Evolutionary conservation across 2,329 filamentous ascomycete species (phyloP).

Genomic region (Albifimbria verrucaria): DNA sequence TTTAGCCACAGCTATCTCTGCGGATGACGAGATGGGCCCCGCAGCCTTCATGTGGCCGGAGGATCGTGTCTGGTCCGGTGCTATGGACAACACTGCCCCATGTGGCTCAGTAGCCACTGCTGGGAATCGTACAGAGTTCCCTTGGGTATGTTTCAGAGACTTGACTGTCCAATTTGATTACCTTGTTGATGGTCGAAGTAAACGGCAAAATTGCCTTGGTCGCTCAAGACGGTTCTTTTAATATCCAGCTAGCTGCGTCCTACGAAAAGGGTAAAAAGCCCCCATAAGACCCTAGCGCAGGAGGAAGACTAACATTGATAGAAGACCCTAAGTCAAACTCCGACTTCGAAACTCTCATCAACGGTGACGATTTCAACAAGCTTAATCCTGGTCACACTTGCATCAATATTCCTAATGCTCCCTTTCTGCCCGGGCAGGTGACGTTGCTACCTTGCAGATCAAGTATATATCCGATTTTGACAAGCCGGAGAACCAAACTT

Average conservation of each 20-base stretch:
- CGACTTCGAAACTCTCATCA: constrained; percentile 38
- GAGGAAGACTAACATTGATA: background rate
- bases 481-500: constrained; percentile 39
- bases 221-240: constrained; percentile 54
- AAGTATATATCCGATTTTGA: constrained; percentile 43
- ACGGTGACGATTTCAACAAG: constrained; percentile 30
- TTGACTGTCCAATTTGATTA: background rate
- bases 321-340: constrained; percentile 35
- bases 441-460: constrained; percentile 47
- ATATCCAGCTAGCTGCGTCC: constrained; percentile 51
- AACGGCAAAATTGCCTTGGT: constrained; percentile 53
- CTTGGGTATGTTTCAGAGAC: constrained; percentile 39
- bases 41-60: constrained; percentile 60
- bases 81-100: constrained; percentile 52
- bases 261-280: constrained; percentile 41
- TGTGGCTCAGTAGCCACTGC: constrained; percentile 50
- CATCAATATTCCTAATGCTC: constrained; percentile 31
- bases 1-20: constrained; percentile 9
- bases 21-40: constrained; percentile 42
- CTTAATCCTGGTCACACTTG: constrained; percentile 45
- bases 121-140: constrained; percentile 52
- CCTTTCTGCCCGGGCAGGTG: constrained; percentile 33
- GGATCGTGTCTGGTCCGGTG: constrained; percentile 53
- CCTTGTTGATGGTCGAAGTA: constrained; percentile 27
- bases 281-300: background rate